Conservation (phyloP, 2,329 filamentous ascomycete species). For the Hansfordia pulvinata region DNA sequence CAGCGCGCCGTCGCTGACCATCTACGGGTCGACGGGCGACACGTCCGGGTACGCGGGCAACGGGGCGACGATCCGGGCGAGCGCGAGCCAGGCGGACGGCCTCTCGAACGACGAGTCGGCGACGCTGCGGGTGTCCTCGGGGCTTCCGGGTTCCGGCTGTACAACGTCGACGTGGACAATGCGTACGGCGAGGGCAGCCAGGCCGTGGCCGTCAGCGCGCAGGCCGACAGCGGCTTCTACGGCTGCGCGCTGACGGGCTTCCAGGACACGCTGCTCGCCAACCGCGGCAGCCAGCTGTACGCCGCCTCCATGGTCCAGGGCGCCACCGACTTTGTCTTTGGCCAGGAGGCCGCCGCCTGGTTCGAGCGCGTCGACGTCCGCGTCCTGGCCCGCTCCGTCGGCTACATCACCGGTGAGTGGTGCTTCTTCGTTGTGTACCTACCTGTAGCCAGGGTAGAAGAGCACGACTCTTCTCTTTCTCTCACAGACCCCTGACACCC, state of each 20-base stretch:
- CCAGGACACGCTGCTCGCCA: slow-evolving; percentile 35
- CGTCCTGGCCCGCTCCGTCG: slow-evolving; percentile 18
- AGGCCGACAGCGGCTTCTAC: slow-evolving; percentile 30
- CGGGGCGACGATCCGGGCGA: slow-evolving; percentile 37
- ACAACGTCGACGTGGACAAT: slow-evolving; percentile 44
- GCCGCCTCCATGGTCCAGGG: slow-evolving; percentile 27
- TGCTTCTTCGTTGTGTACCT: too few relatives aligned
- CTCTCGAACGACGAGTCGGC: slow-evolving; percentile 38
- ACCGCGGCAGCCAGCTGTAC: slow-evolving; percentile 32
- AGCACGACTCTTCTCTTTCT: too few relatives aligned
- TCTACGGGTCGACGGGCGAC: slow-evolving; percentile 45
- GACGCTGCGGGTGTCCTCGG: slow-evolving; percentile 28
- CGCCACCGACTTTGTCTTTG: slow-evolving; percentile 36
- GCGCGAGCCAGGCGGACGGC: slow-evolving; percentile 28
- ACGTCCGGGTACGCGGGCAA: slow-evolving; percentile 38
- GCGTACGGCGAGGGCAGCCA: slow-evolving; percentile 30
- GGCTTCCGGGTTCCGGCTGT: slow-evolving; percentile 39
- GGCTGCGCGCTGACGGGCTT: slow-evolving; percentile 29
- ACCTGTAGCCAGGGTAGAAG: too few relatives aligned
- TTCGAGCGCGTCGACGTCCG: slow-evolving; percentile 27
- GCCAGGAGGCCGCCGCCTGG: slow-evolving; percentile 26
- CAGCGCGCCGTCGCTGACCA: slow-evolving; percentile 30
- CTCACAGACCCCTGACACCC: too few relatives aligned
- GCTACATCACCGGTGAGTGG: slow-evolving; percentile 26
- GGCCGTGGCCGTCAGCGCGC: slow-evolving; percentile 30